A percentile compares a stretch with the other conserved stretches of the same genome.
Evolutionary conservation across 2,329 filamentous ascomycete species (phyloP).

Genomic region (Sclerotinia sclerotiorum): DNA sequence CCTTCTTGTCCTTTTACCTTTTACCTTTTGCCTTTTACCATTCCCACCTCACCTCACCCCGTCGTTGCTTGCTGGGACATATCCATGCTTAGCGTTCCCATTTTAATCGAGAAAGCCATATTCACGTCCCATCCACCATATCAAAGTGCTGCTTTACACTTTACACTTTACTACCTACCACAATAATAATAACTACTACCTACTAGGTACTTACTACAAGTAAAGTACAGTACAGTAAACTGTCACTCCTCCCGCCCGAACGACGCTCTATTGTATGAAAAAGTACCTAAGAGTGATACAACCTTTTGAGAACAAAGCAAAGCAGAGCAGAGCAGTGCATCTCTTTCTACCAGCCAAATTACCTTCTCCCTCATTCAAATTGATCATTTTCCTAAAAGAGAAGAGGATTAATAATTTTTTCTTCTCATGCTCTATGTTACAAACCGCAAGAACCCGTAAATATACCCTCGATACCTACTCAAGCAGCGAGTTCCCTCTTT

Average conservation of each 20-base stretch:
- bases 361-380: not conserved
- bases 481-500: slow-evolving; percentile 12
- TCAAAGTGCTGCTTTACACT: not conserved
- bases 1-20: not conserved
- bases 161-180: not conserved
- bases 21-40: not conserved
- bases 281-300: not conserved
- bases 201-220: too few relatives aligned
- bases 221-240: not conserved
- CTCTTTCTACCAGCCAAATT: not conserved
- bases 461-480: not conserved
- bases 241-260: not conserved
- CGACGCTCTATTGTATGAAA: slow-evolving; percentile 5
- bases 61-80: not conserved
- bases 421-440: not conserved
- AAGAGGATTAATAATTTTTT: not conserved
- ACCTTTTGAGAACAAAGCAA: slow-evolving; percentile 10
- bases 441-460: not conserved
- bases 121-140: not conserved
- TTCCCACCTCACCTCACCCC: not conserved
- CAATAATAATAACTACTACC: too few relatives aligned
- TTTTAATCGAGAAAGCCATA: slow-evolving; percentile 2
- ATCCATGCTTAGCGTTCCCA: slow-evolving; percentile 11
- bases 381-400: not conserved
- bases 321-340: not conserved